Evolutionary conservation across 306 rosid species (phyloP).

Genomic region (Amphicarpaea edgeworthii): DNA sequence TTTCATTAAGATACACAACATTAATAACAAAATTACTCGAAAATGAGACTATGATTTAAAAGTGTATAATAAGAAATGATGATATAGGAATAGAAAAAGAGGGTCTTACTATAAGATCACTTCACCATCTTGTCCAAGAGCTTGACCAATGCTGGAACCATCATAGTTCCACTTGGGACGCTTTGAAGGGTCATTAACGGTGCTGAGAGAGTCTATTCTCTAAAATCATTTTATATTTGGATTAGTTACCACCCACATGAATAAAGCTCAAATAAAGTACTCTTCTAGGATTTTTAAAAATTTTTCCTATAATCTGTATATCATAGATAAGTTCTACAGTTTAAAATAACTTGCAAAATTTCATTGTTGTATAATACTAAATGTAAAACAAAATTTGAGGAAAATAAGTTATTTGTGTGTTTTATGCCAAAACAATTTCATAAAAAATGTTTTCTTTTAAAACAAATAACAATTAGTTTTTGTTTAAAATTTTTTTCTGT

Average conservation of each 20-base stretch:
- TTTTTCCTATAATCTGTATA: background rate
- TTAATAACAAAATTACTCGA: slow-evolving; percentile 3
- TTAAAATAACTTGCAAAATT: background rate
- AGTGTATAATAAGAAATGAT: background rate
- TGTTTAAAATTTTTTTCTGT: no score
- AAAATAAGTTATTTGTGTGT: no score
- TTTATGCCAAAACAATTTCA: no score
- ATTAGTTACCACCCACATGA: background rate
- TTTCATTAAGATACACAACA: slow-evolving; percentile 25
- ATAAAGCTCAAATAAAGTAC: background rate
- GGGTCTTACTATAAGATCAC: slow-evolving; percentile 73
- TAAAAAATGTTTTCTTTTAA: no score
- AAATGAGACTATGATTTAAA: background rate
- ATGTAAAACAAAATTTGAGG: no score
- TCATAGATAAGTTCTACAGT: background rate
- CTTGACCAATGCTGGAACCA: slow-evolving; percentile 97
- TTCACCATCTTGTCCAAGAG: slow-evolving; percentile 90
- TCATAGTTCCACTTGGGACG: slow-evolving; percentile 95
- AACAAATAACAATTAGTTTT: no score
- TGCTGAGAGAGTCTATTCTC: slow-evolving; percentile 73
- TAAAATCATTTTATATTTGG: slow-evolving; percentile 28
- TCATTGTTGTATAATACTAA: background rate
- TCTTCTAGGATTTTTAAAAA: background rate
- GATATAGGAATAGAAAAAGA: background rate
- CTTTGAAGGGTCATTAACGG: slow-evolving; percentile 78